phyloP scores from a whole-genome alignment of 2,329 filamentous ascomycete species.

The Colletotrichum sidae region DNA sequence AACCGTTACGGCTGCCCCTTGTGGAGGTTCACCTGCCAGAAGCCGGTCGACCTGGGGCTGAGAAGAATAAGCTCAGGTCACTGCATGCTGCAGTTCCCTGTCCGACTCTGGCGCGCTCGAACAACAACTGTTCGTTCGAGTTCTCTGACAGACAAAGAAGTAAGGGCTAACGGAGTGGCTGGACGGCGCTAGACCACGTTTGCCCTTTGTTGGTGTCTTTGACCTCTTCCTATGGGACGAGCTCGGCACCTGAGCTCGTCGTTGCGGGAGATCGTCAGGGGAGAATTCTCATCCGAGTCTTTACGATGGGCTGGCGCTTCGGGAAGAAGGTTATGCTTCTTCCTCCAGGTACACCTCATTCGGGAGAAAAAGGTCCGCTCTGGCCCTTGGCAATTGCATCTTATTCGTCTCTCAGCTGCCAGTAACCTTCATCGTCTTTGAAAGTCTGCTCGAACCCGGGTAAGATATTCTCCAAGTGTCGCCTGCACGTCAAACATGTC shows the following conservation, averaged over 20 bases:
- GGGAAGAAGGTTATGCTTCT: not conserved
- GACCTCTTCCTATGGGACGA: not conserved
- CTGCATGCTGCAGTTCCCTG: not conserved
- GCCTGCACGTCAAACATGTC: constrained; percentile 26
- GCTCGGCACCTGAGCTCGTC: not conserved
- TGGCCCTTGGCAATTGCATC: not conserved
- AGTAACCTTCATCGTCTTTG: constrained; percentile 25
- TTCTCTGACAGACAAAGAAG: not conserved
- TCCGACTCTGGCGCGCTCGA: not conserved
- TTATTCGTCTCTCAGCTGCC: constrained; percentile 26
- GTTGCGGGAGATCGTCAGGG: constrained; percentile 8
- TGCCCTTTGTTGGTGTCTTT: constrained; percentile 16
- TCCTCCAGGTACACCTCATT: not conserved
- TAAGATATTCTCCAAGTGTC: constrained; percentile 20
- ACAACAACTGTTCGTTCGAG: not conserved
- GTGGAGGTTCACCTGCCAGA: not conserved
- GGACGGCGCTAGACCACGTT: constrained; percentile 10
- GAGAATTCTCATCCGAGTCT: not conserved
- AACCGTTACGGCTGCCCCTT: not conserved
- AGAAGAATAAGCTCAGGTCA: not conserved
- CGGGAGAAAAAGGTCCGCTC: not conserved
- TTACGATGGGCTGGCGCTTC: not conserved
- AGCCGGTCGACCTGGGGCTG: constrained; percentile 16
- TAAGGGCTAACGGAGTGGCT: not conserved
- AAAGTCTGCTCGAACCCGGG: constrained; percentile 29